Evolutionary conservation across 2,329 filamentous ascomycete genomes (phyloP), one percentile per base, ranked within the genome.

Genomic region (Alternaria ethzedia): DNA sequence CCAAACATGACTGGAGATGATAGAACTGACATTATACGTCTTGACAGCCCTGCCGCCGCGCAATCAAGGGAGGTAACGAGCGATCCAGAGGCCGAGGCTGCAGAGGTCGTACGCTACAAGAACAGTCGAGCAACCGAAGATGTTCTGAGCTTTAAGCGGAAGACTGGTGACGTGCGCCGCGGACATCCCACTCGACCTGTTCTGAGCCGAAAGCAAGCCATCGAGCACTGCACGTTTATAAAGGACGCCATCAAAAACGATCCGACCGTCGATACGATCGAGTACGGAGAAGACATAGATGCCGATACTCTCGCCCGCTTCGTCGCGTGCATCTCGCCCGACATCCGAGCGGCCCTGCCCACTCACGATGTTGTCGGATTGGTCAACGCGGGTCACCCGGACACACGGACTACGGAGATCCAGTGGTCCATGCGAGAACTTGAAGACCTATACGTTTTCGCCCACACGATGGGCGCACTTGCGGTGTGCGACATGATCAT

Each of bases 401-500:
- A 5, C 10, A 13, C 52, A 0, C 23, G 11, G 15, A 12, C 47
- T 6, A 54, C 26, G 28, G 17, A 41, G 21, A 59, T 58, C 20
- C 44, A 63, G 10, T 59, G 60, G 55, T 49, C 25, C 5, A 58
- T 59, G 10, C 12, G 26, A 5, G 20, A 63, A n/a, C 15, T 63
- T 9, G 12, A 47, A 47, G 49, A 54, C 20, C 43, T 59, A 6
- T 63, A 63, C 21, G 28, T 23, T 17, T 54, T 63, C 43, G 26
- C 60, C 12, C 41, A 45, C 20, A 21, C 36, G 5, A 43, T 46
- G 21, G 54, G 20, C 30, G 44, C 54, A 11, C 13, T 9, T 20
- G 17, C 46, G 52, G 41, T 57, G 10, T 62, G 59, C 43, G 59
- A 62, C 8, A 62, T 62, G 54, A 20, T 62, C 8, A 26, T 62